Base-by-base conservation (phyloP, 2,329 filamentous ascomycete genomes). In the Paraphoma sp. region DNA sequence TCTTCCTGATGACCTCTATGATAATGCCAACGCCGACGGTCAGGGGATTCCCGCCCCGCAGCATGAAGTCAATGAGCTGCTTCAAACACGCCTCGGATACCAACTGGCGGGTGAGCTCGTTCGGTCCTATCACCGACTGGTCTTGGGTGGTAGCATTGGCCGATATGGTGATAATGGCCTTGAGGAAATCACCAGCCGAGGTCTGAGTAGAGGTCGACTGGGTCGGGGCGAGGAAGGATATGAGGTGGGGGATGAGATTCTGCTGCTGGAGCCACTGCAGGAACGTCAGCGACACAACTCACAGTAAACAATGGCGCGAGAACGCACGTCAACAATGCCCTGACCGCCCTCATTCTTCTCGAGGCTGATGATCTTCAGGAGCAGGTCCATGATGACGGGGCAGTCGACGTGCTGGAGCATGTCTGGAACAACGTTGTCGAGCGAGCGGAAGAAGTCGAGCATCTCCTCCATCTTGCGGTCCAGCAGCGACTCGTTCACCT, bases 401-500 rank as follows among this genome's bases (percentile, higher is more conserved):
- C 92, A 97, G 75, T 99, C 95, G 33, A 99, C 92, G 76, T 99
- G 95, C 69, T 90, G 89, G 54, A 99, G 84, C 80, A 99, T 90
- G 62, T 93, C 88, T 11, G 91, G 84, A 18, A 99, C 87, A 41
- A 95, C 90, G 51, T 89, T 87, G 33, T 95, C 90, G 47, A 97
- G 80, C 1, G 87, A 89, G 75, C 93, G 96, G 77, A 99, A 87
- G 59, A 99, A 88, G 16, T 89, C 87, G 64, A 98, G 83, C 94
- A 98, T 99, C 63, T 97, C 94, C 71, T 96, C 92, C 6, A 96
- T 97, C 84, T 98, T 98, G 80, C 95, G 96, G 76, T 98, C 95
- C 53, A 99, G 89, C 17, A 99, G 81, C n/a, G 92, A 91, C 80
- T 99, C 95, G 77, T 98, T 98, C 72, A 99, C 93, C 75, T 98